Conservation (phyloP, 306 rosid species). For the Bauhinia variegata region DNA sequence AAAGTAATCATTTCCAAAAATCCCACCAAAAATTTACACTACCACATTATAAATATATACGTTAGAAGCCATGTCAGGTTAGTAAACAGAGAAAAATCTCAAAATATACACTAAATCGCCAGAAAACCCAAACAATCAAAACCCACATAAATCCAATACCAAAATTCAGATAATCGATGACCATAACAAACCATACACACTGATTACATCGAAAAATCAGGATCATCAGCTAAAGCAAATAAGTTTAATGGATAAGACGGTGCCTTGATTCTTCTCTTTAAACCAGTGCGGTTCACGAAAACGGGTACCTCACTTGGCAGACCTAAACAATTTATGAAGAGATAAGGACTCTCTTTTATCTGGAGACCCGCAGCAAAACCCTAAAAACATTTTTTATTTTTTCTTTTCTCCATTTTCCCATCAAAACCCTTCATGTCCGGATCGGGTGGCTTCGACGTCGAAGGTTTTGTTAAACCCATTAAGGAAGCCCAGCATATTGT, state of each 20-base stretch:
- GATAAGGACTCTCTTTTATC: conserved; percentile 48
- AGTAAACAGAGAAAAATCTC: not conserved
- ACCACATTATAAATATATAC: not conserved
- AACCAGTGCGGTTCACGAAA: not conserved
- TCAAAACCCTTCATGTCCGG: not conserved
- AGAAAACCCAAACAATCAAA: not conserved
- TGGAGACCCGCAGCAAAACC: conserved; percentile 33
- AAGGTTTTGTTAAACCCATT: not conserved
- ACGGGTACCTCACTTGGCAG: conserved; percentile 11
- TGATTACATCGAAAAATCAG: not conserved
- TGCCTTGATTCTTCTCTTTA: conserved; percentile 37
- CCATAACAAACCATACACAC: not conserved
- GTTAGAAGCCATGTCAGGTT: not conserved
- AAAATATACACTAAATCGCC: not conserved
- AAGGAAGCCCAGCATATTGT: not conserved
- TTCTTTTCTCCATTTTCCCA: not conserved
- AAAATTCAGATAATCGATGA: not conserved
- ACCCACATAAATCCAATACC: not conserved
- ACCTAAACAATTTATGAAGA: conserved; percentile 10
- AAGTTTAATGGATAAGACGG: not conserved
- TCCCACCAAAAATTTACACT: not conserved
- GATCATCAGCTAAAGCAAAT: not conserved
- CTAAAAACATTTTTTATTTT: no score
- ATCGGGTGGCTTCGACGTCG: not conserved
- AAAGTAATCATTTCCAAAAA: not conserved